Evolutionary conservation across 164 flowering plant genomes (phyloP).

Genomic region (Euptelea pleiosperma): DNA sequence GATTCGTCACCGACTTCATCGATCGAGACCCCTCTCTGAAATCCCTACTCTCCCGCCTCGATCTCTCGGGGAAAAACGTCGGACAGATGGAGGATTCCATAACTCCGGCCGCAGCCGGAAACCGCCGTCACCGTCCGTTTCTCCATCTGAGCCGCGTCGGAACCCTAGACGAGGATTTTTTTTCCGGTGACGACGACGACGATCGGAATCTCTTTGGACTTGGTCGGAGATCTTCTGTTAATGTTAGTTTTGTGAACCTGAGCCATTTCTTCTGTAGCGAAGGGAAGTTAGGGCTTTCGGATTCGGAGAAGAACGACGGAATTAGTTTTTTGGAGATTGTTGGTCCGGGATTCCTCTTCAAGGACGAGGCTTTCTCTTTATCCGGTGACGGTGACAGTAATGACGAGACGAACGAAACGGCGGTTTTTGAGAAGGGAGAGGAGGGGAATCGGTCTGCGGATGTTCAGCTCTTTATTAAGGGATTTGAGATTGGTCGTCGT

Average conservation of each 20-base stretch:
- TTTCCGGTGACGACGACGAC: constrained; percentile 61
- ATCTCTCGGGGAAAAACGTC: constrained; percentile 31
- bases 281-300: constrained; percentile 16
- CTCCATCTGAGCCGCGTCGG: constrained; percentile 84
- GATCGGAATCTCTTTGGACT: constrained; percentile 38
- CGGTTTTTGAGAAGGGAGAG: constrained; percentile 15
- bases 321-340: constrained; percentile 21
- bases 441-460: constrained; percentile 34
- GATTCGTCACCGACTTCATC: constrained; percentile 63
- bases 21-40: constrained; percentile 73
- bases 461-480: constrained; percentile 44
- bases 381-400: constrained; percentile 7
- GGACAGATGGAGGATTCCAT: constrained; percentile 6
- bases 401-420: constrained; percentile 10
- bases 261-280: constrained; percentile 11
- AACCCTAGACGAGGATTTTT: constrained; percentile 83
- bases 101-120: constrained; percentile 17
- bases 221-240: constrained; percentile 16
- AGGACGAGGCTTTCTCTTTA: constrained; percentile 9
- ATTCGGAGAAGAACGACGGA: constrained; percentile 15
- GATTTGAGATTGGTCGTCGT: constrained; percentile 55
- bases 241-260: constrained; percentile 19
- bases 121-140: constrained; percentile 60
- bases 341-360: constrained; percentile 23
- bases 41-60: constrained; percentile 70